Conservation (phyloP, 176 grass and related monocot species). For the Melocanna baccifera region DNA sequence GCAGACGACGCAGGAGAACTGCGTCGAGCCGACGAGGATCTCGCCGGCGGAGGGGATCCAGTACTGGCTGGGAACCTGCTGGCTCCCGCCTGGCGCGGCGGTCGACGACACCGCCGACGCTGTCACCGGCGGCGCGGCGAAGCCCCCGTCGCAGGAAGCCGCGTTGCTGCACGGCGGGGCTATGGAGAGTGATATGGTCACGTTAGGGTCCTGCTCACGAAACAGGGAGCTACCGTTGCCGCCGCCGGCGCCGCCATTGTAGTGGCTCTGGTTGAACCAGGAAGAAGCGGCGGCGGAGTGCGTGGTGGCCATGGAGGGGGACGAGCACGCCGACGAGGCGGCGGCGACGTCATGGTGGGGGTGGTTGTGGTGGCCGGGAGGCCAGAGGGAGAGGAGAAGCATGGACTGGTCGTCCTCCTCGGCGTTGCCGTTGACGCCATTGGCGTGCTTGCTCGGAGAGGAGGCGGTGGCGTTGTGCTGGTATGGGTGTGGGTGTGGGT, state of each 20-base stretch:
- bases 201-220: conserved; percentile 36
- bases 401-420: conserved; percentile 61
- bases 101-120: not conserved
- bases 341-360: not conserved
- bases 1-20: conserved; percentile 94
- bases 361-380: conserved; percentile 52
- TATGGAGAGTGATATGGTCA: conserved; percentile 59
- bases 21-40: conserved; percentile 76
- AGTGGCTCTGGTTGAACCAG: conserved; percentile 34
- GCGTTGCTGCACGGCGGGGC: conserved; percentile 34
- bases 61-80: conserved; percentile 52
- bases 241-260: not conserved
- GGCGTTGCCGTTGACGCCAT: not conserved
- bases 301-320: not conserved
- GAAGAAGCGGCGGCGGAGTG: conserved; percentile 24
- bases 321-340: conserved; percentile 37
- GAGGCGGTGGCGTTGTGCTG: conserved; percentile 10
- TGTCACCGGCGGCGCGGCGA: not conserved
- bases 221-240: conserved; percentile 16
- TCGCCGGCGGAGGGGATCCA: conserved; percentile 90
- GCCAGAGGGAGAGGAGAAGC: conserved; percentile 82
- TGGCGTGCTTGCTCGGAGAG: conserved; percentile 28
- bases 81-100: not conserved
- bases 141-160: not conserved
- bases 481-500: conserved; percentile 35